Base-by-base conservation (phyloP, 2,329 filamentous ascomycete species). In the Alternaria atra region DNA sequence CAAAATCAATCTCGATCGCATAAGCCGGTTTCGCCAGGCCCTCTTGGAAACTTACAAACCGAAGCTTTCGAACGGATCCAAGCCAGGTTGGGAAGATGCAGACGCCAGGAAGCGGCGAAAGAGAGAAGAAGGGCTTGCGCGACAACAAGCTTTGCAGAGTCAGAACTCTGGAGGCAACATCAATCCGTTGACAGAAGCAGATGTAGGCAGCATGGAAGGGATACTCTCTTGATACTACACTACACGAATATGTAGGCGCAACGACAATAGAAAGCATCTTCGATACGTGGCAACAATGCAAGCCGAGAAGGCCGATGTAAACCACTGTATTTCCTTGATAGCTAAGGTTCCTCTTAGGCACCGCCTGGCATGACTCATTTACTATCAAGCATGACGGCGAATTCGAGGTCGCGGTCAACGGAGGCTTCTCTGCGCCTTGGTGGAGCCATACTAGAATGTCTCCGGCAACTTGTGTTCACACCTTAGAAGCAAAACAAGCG, bases 1-100 rank as follows among this genome's bases (percentile, higher is more conserved):
- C 71, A 79, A 73, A 8, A 87, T 90, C 74, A 95, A 94, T 68
- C 77, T 80, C 20, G 87, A 87, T 69, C 84, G 91, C 46, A 93
- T 91, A 63, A 83, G 83, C 48, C 83, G 90, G 42, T 93, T 94
- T 67, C 82, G 84, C 44, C 66, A 72, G 2, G 84, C 86, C 6
- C 78, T 92, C 42, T 67, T 76, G 76, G 78, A 46, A 65, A 48
- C 40, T 6, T 64, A 65, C 30, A 42, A 60, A n/a, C 34, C 61
- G 43, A 37, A 32, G 3, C 52, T 50, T 12, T 37, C 39, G 8
- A 34, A 23, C 15, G 23, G 50, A 15, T 60, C 52, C 15, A 68
- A 69, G 54, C 61, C 71, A 34, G 77, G 79, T 48, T 82, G 80
- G 80, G 80, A 82, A 60, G 76, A 80, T 55, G 66, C 78, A 47